These are phyloP conservation scores for Suillus brevipes DNA, from an alignment of 768 basidiomycete genomes.

Conservation along the genomic window DNA sequence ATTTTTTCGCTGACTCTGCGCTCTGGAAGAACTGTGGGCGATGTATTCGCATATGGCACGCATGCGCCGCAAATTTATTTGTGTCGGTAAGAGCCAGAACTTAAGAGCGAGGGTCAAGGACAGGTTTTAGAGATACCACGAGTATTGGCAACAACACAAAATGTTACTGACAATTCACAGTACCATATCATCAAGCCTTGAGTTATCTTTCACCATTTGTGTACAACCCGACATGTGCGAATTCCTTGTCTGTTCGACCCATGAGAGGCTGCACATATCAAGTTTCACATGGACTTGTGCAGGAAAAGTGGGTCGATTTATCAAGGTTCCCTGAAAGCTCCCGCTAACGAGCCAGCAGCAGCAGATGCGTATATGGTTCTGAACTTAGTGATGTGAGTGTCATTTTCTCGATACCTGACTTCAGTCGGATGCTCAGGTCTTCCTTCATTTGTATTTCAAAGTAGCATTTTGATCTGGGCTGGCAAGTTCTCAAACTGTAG, in stretches of 20 bases:
- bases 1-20: background rate
- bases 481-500: background rate
- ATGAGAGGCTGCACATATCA: background rate
- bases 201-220: background rate
- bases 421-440: background rate
- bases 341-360: background rate
- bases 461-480: background rate
- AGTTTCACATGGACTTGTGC: background rate
- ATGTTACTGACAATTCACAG: background rate
- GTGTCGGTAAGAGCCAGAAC: slow-evolving; percentile 32
- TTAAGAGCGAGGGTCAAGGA: slow-evolving; percentile 36
- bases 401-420: background rate
- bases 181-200: background rate
- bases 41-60: slow-evolving; percentile 61
- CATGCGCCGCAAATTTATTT: slow-evolving; percentile 55
- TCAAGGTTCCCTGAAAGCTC: background rate
- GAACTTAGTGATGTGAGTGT: background rate
- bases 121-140: slow-evolving; percentile 11
- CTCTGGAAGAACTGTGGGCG: slow-evolving; percentile 44
- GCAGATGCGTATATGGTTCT: background rate
- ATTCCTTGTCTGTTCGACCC: background rate
- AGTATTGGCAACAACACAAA: too few species aligned
- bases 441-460: background rate
- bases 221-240: background rate
- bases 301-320: background rate